Base-by-base conservation (phyloP, 2,329 filamentous ascomycete species). In the Mollisia scopiformis region DNA sequence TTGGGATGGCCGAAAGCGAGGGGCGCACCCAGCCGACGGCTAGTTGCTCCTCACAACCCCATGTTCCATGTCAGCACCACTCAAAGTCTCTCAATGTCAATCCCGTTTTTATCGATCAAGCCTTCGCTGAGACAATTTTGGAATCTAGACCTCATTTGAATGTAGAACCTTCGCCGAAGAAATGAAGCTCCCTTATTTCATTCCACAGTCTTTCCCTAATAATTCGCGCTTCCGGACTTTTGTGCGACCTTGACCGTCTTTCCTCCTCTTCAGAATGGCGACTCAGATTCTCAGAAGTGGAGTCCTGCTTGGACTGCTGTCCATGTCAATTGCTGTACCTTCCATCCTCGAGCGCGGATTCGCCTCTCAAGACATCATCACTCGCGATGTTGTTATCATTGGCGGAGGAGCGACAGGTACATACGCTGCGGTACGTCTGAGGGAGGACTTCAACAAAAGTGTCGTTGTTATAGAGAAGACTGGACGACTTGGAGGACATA, bases 321-420 rank as follows among this genome's bases (percentile, higher is more conserved):
- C 37, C 11, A 7, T 39, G 14, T 39, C 37, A 39, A 16, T 39
- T 47, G 43, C 43, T 6, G 21, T 23, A 2, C 21, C 43, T n/a
- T 14, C 21, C 5, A 14, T 47, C 14, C 23, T 27, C 14, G 43
- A 25, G 10, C 43, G 43, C 7, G 21, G 11, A 25, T 47, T 47
- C 16, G 43, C 43, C 5, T 23, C 43, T 27, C 43, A 47, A 47
- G 41, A 51, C n/a, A 50, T 39, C 11, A 59, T 50, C n/a, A 55
- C 51, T n/a, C 37, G 35, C 11, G 75, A 77, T 65, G 69, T 77
- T 25, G 64, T 62, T 25, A 63, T 77, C 10, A 66, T 77, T 31
- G 75, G 76, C 6, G 75, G 74, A n/a, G 76, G 75, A 21, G 66
- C 73, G 2, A 66, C 71, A 1, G 75, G 75, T 8, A 73, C 74